Evolutionary conservation across 106 monocot genomes (phyloP).

Genomic region (Narthecium ossifragum): DNA sequence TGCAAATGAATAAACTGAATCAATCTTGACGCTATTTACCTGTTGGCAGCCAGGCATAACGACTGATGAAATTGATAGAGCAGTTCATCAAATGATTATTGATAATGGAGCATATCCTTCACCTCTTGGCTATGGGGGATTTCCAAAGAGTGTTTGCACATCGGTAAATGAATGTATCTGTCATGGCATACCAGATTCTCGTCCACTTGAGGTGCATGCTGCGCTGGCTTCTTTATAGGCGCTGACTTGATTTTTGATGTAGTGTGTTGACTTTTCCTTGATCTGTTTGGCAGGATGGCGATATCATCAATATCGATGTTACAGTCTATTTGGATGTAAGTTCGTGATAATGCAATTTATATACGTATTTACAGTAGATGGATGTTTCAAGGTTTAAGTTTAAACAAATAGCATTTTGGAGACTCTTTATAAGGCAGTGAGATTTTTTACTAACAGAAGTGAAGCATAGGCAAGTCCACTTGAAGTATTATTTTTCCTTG

Average conservation of each 20-base stretch:
- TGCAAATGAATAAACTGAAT: too few species aligned
- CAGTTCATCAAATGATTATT: constrained; percentile 95
- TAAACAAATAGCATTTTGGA: too few species aligned
- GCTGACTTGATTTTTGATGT: background rate
- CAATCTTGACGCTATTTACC: too few species aligned
- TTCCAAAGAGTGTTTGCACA: constrained; percentile 98
- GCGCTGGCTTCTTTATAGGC: background rate
- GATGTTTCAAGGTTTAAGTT: too few species aligned
- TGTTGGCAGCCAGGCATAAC: constrained; percentile 83
- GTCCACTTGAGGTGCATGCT: constrained; percentile 63
- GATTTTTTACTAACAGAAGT: too few species aligned
- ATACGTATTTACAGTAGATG: too few species aligned
- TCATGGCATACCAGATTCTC: constrained; percentile 97
- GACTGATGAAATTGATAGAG: constrained; percentile 95
- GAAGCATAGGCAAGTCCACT: too few species aligned
- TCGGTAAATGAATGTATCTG: constrained; percentile 99
- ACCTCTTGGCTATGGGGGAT: constrained; percentile 96
- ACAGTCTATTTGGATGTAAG: constrained; percentile 98
- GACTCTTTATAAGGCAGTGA: too few species aligned
- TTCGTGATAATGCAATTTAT: too few species aligned
- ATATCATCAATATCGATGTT: constrained; percentile 99
- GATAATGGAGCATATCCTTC: constrained; percentile 99
- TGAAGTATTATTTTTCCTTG: too few species aligned
- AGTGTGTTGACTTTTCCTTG: background rate
- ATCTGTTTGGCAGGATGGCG: constrained; percentile 68